Percentiles rank a stretch among this genome's conserved stretches.
These are phyloP conservation scores for Penicillium sp. DNA, from an alignment of 2,329 filamentous ascomycete genomes.

Conservation along the genomic window DNA sequence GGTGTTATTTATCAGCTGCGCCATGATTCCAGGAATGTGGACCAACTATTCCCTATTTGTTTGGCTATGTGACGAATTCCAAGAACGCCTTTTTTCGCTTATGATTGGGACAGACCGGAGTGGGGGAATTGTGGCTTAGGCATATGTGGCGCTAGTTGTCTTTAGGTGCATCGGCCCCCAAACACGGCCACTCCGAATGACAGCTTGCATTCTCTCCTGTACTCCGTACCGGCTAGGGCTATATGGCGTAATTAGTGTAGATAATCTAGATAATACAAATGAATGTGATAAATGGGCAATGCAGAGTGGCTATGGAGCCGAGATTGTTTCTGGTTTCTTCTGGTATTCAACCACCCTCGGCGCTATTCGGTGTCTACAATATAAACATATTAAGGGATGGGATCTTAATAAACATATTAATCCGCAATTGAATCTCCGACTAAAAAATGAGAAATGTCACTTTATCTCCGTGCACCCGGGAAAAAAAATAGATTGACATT, in stretches of 20 bases:
- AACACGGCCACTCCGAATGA: conserved; percentile 7
- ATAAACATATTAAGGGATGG: not conserved
- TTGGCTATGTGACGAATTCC: not conserved
- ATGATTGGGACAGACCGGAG: not conserved
- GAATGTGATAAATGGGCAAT: not conserved
- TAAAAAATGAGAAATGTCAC: not conserved
- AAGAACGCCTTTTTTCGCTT: not conserved
- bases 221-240: conserved; percentile 6
- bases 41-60: not conserved
- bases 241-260: conserved; percentile 1
- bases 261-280: not conserved
- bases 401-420: not conserved
- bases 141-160: conserved; percentile 6
- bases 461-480: not conserved
- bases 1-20: conserved; percentile 18
- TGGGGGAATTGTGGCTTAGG: conserved; percentile 4
- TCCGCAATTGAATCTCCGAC: not conserved
- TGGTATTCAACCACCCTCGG: not conserved
- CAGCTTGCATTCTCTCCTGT: not conserved
- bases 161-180: not conserved
- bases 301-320: not conserved
- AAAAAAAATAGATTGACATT: not conserved
- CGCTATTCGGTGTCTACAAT: not conserved
- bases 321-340: not conserved
- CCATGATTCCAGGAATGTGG: conserved; percentile 4